Evolutionary conservation across 768 basidiomycete genomes (phyloP).

Genomic region (Boletus sensibilis): DNA sequence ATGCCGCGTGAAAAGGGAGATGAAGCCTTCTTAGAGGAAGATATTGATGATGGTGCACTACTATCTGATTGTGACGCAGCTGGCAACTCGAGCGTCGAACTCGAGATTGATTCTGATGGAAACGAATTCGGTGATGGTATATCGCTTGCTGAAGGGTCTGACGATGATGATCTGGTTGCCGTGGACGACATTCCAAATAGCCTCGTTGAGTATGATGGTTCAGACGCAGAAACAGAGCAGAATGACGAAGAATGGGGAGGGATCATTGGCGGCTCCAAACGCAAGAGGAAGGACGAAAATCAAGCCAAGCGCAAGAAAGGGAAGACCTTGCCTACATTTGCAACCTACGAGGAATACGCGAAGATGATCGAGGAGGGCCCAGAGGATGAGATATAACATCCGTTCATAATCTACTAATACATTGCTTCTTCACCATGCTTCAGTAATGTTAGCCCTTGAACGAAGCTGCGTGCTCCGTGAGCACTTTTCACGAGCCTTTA

Average conservation of each 20-base stretch:
- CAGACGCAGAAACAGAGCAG: conserved; percentile 36
- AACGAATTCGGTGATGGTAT: conserved; percentile 43
- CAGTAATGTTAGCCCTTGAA: not conserved
- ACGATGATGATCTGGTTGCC: conserved; percentile 67
- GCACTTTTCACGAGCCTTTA: conserved; percentile 49
- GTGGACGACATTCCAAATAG: conserved; percentile 54
- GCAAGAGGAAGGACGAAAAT: conserved; percentile 39
- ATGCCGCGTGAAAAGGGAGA: conserved; percentile 65
- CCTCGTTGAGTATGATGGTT: conserved; percentile 60
- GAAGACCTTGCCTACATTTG: conserved; percentile 72
- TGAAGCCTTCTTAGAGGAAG: conserved; percentile 41
- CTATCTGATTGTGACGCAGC: conserved; percentile 28
- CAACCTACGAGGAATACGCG: conserved; percentile 84
- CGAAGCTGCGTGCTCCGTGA: not conserved
- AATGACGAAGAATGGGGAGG: conserved; percentile 33
- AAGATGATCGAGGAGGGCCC: conserved; percentile 72
- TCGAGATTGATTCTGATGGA: conserved; percentile 27
- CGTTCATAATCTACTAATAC: not conserved
- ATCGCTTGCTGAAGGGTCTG: conserved; percentile 63
- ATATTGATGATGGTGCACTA: conserved; percentile 31
- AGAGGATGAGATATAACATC: conserved; percentile 26
- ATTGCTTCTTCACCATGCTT: not conserved
- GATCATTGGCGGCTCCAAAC: conserved; percentile 53
- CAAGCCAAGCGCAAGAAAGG: conserved; percentile 65
- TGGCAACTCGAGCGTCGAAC: conserved; percentile 33